Conservation (phyloP, 176 grass and related monocot species). For the Oryza australiensis region DNA sequence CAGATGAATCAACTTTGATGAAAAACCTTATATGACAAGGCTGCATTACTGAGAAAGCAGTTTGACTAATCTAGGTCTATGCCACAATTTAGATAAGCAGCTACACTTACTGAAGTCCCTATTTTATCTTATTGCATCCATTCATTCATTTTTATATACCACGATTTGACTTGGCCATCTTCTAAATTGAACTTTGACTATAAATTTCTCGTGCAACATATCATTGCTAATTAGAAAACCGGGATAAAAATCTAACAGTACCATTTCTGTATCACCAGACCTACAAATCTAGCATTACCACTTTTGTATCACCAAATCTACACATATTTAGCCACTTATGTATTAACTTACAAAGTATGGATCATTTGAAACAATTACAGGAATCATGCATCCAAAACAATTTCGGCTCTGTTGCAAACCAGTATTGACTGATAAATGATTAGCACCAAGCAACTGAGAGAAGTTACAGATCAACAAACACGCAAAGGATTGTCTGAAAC, state of each 20-base stretch:
- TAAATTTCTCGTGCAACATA: not conserved
- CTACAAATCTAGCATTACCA: not conserved
- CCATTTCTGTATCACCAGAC: not conserved
- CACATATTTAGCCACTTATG: not conserved
- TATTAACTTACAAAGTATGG: not conserved
- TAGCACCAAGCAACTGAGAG: constrained; percentile 36
- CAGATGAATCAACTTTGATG: not conserved
- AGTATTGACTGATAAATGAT: constrained; percentile 58
- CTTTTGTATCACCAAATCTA: not conserved
- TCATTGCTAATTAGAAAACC: not conserved
- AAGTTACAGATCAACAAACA: not conserved
- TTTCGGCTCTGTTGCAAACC: constrained; percentile 97
- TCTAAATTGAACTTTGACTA: not conserved
- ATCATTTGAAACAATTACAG: not conserved
- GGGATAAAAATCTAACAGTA: not conserved
- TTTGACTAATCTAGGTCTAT: constrained; percentile 9
- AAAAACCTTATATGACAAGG: not conserved
- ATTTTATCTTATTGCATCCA: constrained; percentile 55
- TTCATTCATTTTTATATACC: not conserved
- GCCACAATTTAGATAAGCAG: constrained; percentile 15
- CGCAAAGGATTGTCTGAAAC: constrained; percentile 7
- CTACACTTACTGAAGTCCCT: constrained; percentile 79
- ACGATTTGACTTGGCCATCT: not conserved
- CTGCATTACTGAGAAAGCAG: not conserved
- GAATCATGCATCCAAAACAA: constrained; percentile 76